Evolutionary conservation across 176 grass and related monocot species (phyloP).

Genomic region (Cenchrus purpureus): DNA sequence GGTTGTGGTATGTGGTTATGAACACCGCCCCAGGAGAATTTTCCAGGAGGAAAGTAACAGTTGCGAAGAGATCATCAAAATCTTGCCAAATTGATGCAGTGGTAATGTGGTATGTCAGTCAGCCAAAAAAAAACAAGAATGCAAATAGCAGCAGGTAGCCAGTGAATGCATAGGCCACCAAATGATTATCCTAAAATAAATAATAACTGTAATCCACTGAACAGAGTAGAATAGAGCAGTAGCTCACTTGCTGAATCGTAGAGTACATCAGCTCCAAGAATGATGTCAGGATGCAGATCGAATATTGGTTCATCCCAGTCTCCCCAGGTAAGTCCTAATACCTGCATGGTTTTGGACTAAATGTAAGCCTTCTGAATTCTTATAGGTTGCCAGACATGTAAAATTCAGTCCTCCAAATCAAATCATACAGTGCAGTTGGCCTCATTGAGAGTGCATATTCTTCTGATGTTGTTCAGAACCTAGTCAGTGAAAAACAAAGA

Average conservation of each 20-base stretch:
- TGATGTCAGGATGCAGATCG: slow-evolving; percentile 70
- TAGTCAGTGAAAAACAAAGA: slow-evolving; percentile 38
- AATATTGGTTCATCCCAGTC: slow-evolving; percentile 71
- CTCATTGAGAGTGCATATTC: slow-evolving; percentile 59
- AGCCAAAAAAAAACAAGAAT: background rate
- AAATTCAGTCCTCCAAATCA: background rate
- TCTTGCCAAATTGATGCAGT: slow-evolving; percentile 48
- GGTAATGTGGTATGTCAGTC: background rate
- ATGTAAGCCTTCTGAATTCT: background rate
- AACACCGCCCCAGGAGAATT: slow-evolving; percentile 62
- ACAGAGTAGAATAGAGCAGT: background rate
- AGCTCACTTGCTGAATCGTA: slow-evolving; percentile 72
- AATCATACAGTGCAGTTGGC: slow-evolving; percentile 64
- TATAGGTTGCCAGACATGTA: background rate
- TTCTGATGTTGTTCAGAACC: slow-evolving; percentile 79
- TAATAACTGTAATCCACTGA: background rate
- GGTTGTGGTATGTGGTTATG: slow-evolving; percentile 87
- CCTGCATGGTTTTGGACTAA: slow-evolving; percentile 39
- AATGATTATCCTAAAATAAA: background rate
- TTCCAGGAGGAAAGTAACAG: slow-evolving; percentile 70
- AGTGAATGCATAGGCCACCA: background rate
- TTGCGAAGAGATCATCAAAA: slow-evolving; percentile 78
- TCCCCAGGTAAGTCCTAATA: slow-evolving; percentile 80
- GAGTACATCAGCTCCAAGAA: slow-evolving; percentile 86
- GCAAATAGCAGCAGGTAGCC: too few relatives aligned